A percentile compares a stretch with the other conserved stretches of the same genome.
Evolutionary conservation across 108 stramenopile genomes (phyloP).

Genomic region (Nitzschia sp.): DNA sequence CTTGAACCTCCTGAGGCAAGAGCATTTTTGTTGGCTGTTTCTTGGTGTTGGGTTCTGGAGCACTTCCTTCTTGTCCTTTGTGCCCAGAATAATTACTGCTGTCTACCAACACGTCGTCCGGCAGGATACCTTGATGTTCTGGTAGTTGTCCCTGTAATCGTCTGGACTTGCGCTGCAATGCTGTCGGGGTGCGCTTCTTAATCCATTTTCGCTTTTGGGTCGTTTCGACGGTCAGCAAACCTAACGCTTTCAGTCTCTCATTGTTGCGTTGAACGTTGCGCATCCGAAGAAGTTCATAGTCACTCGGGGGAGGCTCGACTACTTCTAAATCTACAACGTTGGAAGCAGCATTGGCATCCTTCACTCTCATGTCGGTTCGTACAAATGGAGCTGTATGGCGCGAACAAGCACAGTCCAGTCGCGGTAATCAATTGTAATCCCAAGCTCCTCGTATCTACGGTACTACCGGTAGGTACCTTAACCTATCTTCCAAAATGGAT

Average conservation of each 20-base stretch:
- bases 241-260: conserved; percentile 58
- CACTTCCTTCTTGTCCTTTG: background rate
- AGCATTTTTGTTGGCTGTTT: conserved; percentile 54
- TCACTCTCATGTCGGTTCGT: too few relatives aligned
- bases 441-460: too few relatives aligned
- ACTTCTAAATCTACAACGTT: background rate
- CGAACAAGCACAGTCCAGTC: too few relatives aligned
- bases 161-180: conserved; percentile 45
- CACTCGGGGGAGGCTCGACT: conserved; percentile 13
- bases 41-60: conserved; percentile 32
- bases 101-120: background rate
- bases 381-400: too few relatives aligned
- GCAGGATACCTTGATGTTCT: conserved; percentile 1
- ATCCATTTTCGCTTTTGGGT: background rate
- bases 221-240: conserved; percentile 30
- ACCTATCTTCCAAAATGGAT: too few relatives aligned
- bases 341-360: too few relatives aligned
- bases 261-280: conserved; percentile 81
- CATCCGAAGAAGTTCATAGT: conserved; percentile 62
- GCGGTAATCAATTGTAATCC: too few relatives aligned
- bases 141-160: conserved; percentile 51
- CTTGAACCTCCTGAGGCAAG: conserved; percentile 33
- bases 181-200: background rate
- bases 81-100: background rate
- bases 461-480: too few relatives aligned